Evolutionary conservation across 2,329 filamentous ascomycete genomes (phyloP).

Genomic region (Thielaviopsis euricoi): DNA sequence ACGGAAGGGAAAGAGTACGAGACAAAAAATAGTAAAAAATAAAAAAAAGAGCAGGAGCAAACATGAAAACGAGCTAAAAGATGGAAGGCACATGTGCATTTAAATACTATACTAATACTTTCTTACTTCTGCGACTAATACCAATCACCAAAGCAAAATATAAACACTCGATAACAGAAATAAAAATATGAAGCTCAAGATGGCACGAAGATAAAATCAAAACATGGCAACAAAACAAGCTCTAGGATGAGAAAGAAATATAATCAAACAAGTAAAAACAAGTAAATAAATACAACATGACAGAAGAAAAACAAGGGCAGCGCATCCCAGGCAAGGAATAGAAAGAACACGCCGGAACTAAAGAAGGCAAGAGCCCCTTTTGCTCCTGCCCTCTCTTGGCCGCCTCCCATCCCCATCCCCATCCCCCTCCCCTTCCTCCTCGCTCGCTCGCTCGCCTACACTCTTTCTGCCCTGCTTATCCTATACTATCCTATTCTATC

Average conservation of each 20-base stretch:
- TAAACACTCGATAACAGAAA: too few relatives aligned
- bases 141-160: too few relatives aligned
- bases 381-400: constrained; percentile 6
- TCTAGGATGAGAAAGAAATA: too few relatives aligned
- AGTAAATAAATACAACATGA: background rate
- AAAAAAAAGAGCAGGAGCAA: background rate
- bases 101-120: background rate
- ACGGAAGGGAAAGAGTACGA: too few relatives aligned
- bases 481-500: background rate
- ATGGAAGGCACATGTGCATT: background rate
- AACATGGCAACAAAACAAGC: too few relatives aligned
- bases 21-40: too few relatives aligned
- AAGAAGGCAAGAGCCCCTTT: constrained; percentile 2
- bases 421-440: background rate
- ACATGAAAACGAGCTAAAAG: background rate
- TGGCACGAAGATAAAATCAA: too few relatives aligned
- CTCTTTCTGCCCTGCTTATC: background rate
- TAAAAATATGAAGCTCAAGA: too few relatives aligned
- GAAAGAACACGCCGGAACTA: background rate
- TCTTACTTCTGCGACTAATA: too few relatives aligned
- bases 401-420: background rate
- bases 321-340: background rate
- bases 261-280: background rate
- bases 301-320: background rate
- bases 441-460: background rate